Evolutionary conservation across 2,329 filamentous ascomycete genomes (phyloP).

Genomic region (Rugonectria rugulosa): DNA sequence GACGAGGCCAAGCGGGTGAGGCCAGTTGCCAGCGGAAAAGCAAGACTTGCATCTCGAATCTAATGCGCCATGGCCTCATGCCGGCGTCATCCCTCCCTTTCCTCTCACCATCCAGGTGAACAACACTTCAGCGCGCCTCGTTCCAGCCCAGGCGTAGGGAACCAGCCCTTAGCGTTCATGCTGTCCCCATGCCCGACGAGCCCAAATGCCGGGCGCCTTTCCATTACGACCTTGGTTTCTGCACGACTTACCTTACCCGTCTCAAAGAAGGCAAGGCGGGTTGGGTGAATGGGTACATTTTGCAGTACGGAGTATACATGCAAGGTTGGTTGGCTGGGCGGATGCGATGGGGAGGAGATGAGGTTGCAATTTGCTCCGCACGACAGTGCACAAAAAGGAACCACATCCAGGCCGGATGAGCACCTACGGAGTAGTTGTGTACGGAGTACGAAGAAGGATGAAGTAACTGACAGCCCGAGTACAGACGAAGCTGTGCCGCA

Average conservation of each 20-base stretch:
- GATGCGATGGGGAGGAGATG: background rate
- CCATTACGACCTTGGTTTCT: too few species aligned
- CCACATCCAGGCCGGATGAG: too few species aligned
- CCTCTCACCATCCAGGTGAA: slow-evolving; percentile 24
- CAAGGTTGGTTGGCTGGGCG: background rate
- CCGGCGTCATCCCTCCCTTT: slow-evolving; percentile 35
- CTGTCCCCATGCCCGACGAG: slow-evolving; percentile 5
- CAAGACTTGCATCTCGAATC: slow-evolving; percentile 19
- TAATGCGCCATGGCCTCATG: slow-evolving; percentile 36
- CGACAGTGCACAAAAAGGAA: background rate
- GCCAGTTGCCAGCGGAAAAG: slow-evolving; percentile 13
- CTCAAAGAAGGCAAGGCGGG: background rate
- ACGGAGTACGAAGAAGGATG: too few species aligned
- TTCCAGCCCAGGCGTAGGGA: too few species aligned
- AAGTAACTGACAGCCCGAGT: background rate
- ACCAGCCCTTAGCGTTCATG: background rate
- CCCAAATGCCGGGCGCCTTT: too few species aligned
- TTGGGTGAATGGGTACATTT: background rate
- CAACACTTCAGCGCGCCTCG: background rate
- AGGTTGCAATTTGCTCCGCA: slow-evolving; percentile 9
- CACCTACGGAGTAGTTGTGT: too few species aligned
- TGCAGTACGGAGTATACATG: background rate
- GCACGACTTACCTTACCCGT: too few species aligned
- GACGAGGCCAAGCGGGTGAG: background rate
- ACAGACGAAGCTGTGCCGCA: slow-evolving; percentile 9